phyloP scores from a whole-genome alignment of 768 basidiomycete species.

The Tylopilus sp. region DNA sequence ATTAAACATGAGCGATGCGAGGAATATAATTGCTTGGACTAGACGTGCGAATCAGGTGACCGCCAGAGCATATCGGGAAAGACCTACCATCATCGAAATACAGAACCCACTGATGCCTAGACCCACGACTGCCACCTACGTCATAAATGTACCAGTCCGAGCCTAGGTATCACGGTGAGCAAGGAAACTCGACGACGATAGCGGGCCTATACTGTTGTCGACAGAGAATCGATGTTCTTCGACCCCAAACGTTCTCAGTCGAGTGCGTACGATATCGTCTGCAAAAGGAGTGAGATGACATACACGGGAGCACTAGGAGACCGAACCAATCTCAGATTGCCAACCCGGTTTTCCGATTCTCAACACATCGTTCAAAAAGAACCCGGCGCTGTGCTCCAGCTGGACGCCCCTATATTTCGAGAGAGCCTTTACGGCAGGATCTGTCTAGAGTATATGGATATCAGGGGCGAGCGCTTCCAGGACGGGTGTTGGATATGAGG shows the following conservation, averaged over 20 bases:
- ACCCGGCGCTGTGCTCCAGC: constrained; percentile 64
- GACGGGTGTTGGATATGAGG: constrained; percentile 46
- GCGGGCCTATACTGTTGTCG: constrained; percentile 45
- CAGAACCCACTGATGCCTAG: constrained; percentile 68
- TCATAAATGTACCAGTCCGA: constrained; percentile 68
- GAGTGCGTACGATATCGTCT: constrained; percentile 72
- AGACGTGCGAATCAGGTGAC: background rate
- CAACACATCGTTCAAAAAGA: constrained; percentile 69
- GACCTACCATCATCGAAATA: constrained; percentile 67
- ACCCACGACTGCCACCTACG: constrained; percentile 60
- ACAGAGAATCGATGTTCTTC: constrained; percentile 66
- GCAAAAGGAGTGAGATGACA: constrained; percentile 20
- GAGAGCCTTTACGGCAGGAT: constrained; percentile 49
- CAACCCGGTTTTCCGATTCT: constrained; percentile 56
- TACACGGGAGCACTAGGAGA: background rate
- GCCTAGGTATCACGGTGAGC: constrained; percentile 26
- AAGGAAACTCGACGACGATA: background rate
- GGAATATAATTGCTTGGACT: constrained; percentile 79
- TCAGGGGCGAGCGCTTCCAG: constrained; percentile 55
- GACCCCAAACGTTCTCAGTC: constrained; percentile 69
- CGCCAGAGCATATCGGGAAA: no score
- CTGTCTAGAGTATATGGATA: constrained; percentile 60
- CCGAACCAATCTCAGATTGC: constrained; percentile 57
- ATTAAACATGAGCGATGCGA: constrained; percentile 77
- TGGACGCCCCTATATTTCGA: constrained; percentile 46